Base-by-base conservation (phyloP, 768 basidiomycete genomes). In the Boletus subparvulus region DNA sequence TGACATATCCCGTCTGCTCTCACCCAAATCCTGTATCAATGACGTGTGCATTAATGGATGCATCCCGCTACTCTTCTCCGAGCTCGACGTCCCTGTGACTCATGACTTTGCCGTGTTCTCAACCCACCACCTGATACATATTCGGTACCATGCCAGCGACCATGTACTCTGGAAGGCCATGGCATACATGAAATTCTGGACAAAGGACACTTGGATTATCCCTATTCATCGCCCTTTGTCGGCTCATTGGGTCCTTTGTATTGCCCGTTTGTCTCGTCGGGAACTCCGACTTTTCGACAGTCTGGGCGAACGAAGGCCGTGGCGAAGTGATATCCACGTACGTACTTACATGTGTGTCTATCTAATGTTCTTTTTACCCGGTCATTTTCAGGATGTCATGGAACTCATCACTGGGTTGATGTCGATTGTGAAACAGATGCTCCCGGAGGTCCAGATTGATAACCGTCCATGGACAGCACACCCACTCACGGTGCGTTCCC, bases 191-290 rank as follows among this genome's bases (percentile, higher is more conserved):
- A 19, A 47, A 12, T 78, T 68, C 47, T 77, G 75, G 74, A 19
- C 12, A 2, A 72, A 69, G 46, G 41, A 57, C 8, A n/a, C 65
- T 0, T 78, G 75, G 76, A 70, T 77, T 11, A 33, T 78, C 5
- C 77, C 75, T 0, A 71, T 77, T 12, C 75, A 78, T 50, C 54
- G 65, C 0, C 39, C 58, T 6, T 14, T 36, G 35, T 13, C 14
- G 11, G 49, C 61, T 3, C 75, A 77, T 50, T 77, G 73, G 72
- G 74, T 77, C 0, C 40, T 75, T 0, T 69, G 66, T 6, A 49
- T 68, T 4, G 59, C n/a, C 6, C 24, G 32, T 10, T 7, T 55
- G 11, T 40, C 52, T 4, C 32, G 9, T 7, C 30, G 33, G 5
- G 32, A 59, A n/a, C 50, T 60, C 6, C 35, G 16, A 1, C 51